Conservation (phyloP, 192 early-diverging fungal species). For the Chytriomyces confervae region DNA sequence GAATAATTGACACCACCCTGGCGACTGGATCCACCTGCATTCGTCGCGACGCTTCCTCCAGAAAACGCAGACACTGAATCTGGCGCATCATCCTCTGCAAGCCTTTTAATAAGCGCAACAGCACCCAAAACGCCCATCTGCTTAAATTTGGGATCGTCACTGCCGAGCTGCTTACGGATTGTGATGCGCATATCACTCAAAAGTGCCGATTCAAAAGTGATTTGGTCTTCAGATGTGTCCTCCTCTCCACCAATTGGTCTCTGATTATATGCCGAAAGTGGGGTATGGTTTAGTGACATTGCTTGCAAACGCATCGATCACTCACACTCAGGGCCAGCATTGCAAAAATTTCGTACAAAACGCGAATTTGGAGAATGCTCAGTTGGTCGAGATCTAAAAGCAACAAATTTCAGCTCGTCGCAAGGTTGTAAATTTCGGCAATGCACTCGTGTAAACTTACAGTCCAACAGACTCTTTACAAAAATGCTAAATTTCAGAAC, state of each 20-base stretch:
- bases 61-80: background rate
- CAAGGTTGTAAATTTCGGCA: background rate
- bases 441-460: background rate
- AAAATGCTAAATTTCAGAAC: constrained; percentile 32
- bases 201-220: constrained; percentile 30
- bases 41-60: background rate
- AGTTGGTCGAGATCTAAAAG: constrained; percentile 31
- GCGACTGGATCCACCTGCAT: constrained; percentile 1
- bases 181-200: constrained; percentile 34
- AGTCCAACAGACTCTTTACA: constrained; percentile 31
- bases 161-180: constrained; percentile 29
- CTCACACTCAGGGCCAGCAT: constrained; percentile 17
- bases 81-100: background rate
- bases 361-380: constrained; percentile 19
- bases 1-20: background rate
- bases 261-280: background rate
- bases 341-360: constrained; percentile 34
- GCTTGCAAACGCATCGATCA: too few relatives aligned
- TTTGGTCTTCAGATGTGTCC: constrained; percentile 14
- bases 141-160: constrained; percentile 34
- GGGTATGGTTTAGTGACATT: background rate
- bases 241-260: constrained; percentile 24
- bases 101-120: constrained; percentile 23
- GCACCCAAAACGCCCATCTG: constrained; percentile 37
- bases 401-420: background rate